phyloP scores from a whole-genome alignment of 345 rosid species.

The Bruguiera sexangula region DNA sequence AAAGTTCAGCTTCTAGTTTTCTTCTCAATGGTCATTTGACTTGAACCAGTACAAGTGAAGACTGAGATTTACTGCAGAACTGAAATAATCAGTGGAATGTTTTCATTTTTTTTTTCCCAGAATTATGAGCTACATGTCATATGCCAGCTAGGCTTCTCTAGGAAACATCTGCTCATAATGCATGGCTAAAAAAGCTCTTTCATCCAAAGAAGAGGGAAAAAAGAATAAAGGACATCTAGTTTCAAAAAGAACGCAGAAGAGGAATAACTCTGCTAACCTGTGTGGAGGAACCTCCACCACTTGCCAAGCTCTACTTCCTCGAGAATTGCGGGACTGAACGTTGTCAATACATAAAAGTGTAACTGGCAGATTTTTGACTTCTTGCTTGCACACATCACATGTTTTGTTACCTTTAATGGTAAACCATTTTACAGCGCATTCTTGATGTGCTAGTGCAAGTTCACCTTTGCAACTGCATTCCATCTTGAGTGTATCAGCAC shows the following conservation, averaged over 20 bases:
- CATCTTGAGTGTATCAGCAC: constrained; percentile 82
- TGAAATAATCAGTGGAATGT: no score
- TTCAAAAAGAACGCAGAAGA: no score
- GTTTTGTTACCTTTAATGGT: constrained; percentile 93
- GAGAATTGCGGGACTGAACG: constrained; percentile 29
- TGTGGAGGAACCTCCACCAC: constrained; percentile 33
- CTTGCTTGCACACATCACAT: constrained; percentile 96
- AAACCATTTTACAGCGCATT: constrained; percentile 94
- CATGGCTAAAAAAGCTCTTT: neutral
- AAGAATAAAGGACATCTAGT: constrained; percentile 1
- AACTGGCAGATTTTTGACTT: constrained; percentile 86
- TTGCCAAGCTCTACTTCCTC: constrained; percentile 13
- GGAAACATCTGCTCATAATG: no score
- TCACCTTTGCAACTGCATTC: constrained; percentile 97
- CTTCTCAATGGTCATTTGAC: neutral
- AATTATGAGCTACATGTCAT: no score
- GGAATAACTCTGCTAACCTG: constrained; percentile 47
- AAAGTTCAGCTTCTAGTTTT: no score
- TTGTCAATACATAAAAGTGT: constrained; percentile 80
- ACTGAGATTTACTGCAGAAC: no score
- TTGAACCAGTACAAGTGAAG: neutral
- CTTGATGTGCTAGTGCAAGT: constrained; percentile 85
- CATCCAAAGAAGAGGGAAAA: constrained; percentile 1
- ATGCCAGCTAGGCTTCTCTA: no score
- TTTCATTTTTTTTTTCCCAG: no score